A percentile compares a stretch with the other conserved stretches of the same genome.
Conservation (phyloP, 2,329 filamentous ascomycete species). For the Fusarium hostae region DNA sequence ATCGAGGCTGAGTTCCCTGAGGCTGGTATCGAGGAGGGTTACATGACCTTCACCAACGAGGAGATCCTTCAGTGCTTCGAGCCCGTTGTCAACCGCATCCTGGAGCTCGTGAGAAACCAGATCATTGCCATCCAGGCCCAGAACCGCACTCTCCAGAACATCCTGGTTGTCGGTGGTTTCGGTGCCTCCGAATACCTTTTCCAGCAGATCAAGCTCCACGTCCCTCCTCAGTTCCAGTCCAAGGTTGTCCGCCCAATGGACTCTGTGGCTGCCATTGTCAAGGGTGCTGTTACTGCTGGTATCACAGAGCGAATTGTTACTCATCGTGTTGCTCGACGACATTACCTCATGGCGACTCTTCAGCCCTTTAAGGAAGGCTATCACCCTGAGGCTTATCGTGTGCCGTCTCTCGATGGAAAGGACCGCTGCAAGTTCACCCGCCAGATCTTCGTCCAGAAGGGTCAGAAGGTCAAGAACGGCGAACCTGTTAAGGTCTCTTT, state of each 20-base stretch:
- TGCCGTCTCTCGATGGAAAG: constrained; percentile 95
- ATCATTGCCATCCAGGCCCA: constrained; percentile 99
- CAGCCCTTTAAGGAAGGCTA: constrained; percentile 99
- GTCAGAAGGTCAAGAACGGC: constrained; percentile 98
- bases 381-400: constrained; percentile 97
- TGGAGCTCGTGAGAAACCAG: constrained; percentile 96
- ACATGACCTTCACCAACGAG: constrained; percentile 99
- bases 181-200: constrained; percentile 98
- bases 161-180: constrained; percentile 96
- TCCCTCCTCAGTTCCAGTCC: constrained; percentile 96
- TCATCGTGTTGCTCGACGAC: constrained; percentile 93
- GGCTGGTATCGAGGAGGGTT: constrained; percentile 97
- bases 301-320: constrained; percentile 98
- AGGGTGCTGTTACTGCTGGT: constrained; percentile 96
- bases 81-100: constrained; percentile 95
- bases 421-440: constrained; percentile 98
- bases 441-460: constrained; percentile 98
- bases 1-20: constrained; percentile 99
- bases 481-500: constrained; percentile 99
- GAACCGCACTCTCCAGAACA: constrained; percentile 93
- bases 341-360: constrained; percentile 98
- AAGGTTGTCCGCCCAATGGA: constrained; percentile 99
- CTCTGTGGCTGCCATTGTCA: constrained; percentile 97
- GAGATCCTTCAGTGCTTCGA: constrained; percentile 99
- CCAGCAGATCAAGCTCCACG: constrained; percentile 98